Conservation (phyloP, 495 filamentous ascomycete genomes). For the Aspergillus avenaceus region DNA sequence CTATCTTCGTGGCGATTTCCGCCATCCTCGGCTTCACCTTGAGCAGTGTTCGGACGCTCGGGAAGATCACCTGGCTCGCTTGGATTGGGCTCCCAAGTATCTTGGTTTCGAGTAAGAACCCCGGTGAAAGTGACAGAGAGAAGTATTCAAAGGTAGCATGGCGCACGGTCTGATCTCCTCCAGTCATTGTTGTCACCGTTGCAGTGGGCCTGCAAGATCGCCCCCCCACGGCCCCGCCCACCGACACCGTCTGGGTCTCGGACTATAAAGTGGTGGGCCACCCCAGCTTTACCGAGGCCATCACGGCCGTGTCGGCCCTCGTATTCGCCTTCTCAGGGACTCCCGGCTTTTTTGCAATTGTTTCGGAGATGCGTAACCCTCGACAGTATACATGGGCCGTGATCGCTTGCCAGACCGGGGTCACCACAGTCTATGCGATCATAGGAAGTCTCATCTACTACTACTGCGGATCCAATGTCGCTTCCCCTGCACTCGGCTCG, state of each 20-base stretch:
- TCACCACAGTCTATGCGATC: slow-evolving; percentile 58
- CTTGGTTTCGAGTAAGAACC: slow-evolving; percentile 21
- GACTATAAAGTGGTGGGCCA: slow-evolving; percentile 20
- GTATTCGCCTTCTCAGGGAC: slow-evolving; percentile 58
- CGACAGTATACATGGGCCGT: slow-evolving; percentile 54
- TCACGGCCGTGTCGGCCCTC: slow-evolving; percentile 61
- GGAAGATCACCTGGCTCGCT: slow-evolving; percentile 29
- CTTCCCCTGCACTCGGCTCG: slow-evolving; percentile 63
- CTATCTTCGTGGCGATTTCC: slow-evolving; percentile 26
- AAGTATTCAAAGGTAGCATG: too few species aligned
- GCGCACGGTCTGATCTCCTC: slow-evolving; percentile 44
- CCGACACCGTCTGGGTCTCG: slow-evolving; percentile 14
- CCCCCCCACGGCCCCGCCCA: slow-evolving; percentile 21
- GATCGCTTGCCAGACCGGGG: slow-evolving; percentile 28
- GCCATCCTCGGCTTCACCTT: slow-evolving; percentile 25
- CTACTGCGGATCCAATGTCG: slow-evolving; percentile 61
- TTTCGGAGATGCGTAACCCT: slow-evolving; percentile 68
- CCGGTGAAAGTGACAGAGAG: too few species aligned
- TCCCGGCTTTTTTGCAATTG: slow-evolving; percentile 64
- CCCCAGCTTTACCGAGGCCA: slow-evolving; percentile 21
- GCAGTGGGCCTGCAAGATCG: slow-evolving; percentile 48
- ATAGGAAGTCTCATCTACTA: slow-evolving; percentile 63
- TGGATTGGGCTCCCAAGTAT: slow-evolving; percentile 32
- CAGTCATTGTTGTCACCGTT: slow-evolving; percentile 64
- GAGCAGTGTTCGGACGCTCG: slow-evolving; percentile 30